These are phyloP conservation scores for Adansonia madagascariensis DNA, from an alignment of 441 rosid species.

Conservation along the genomic window DNA sequence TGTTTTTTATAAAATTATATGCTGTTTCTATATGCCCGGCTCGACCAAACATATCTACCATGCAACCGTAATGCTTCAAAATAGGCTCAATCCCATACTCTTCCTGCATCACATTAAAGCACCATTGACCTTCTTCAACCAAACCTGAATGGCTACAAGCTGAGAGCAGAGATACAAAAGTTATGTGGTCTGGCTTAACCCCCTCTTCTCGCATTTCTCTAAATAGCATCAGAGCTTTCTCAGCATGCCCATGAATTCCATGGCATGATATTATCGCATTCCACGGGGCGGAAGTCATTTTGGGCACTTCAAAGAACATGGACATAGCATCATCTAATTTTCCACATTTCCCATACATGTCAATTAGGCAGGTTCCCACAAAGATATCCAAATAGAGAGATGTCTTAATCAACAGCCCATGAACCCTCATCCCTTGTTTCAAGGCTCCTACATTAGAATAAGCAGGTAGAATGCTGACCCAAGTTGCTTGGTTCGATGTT, in stretches of 20 bases:
- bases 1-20: slow-evolving; percentile 48
- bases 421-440: slow-evolving; percentile 73
- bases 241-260: slow-evolving; percentile 69
- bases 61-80: slow-evolving; percentile 79
- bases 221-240: slow-evolving; percentile 57
- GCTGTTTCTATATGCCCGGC: slow-evolving; percentile 72
- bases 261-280: slow-evolving; percentile 73
- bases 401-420: slow-evolving; percentile 56
- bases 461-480: slow-evolving; percentile 75
- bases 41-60: slow-evolving; percentile 81
- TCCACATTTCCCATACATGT: slow-evolving; percentile 87
- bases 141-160: slow-evolving; percentile 88
- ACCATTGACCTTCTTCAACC: slow-evolving; percentile 64
- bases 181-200: slow-evolving; percentile 70
- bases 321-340: slow-evolving; percentile 62
- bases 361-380: slow-evolving; percentile 72
- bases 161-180: slow-evolving; percentile 70
- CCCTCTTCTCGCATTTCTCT: slow-evolving; percentile 62
- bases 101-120: slow-evolving; percentile 62
- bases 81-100: slow-evolving; percentile 52
- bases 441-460: slow-evolving; percentile 67
- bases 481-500: slow-evolving; percentile 66
- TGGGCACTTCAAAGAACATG: slow-evolving; percentile 53
- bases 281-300: slow-evolving; percentile 65
- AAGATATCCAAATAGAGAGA: slow-evolving; percentile 50